Conservation (phyloP, 2,329 filamentous ascomycete species). For the Talaromyces rugulosus region DNA sequence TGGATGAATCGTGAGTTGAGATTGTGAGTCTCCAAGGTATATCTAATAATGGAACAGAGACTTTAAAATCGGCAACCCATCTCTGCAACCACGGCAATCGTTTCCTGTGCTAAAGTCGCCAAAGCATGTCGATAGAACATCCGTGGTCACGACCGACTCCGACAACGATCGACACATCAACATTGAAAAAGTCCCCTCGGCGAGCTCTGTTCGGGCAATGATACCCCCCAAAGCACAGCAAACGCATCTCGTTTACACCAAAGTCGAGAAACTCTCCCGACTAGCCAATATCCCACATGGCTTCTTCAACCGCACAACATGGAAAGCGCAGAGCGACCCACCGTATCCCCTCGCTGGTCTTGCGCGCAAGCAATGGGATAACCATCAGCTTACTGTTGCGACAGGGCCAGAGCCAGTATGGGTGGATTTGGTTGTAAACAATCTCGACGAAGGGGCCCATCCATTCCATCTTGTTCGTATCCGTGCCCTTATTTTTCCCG, state of each 20-base stretch:
- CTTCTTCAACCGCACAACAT: slow-evolving; percentile 48
- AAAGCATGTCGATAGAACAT: neutral
- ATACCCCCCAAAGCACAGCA: slow-evolving; percentile 31
- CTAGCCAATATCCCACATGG: slow-evolving; percentile 42
- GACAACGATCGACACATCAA: slow-evolving; percentile 15
- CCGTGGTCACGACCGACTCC: neutral
- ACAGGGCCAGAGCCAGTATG: slow-evolving; percentile 25
- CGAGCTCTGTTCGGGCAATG: slow-evolving; percentile 21
- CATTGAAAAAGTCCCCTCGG: slow-evolving; percentile 23
- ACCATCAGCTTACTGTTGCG: slow-evolving; percentile 36
- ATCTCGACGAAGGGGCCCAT: slow-evolving; percentile 48
- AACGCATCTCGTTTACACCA: slow-evolving; percentile 45
- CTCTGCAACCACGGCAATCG: slow-evolving; percentile 34
- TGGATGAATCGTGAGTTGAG: slow-evolving; percentile 34
- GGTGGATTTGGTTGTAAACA: slow-evolving; percentile 49
- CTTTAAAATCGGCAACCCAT: slow-evolving; percentile 45
- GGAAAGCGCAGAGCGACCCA: slow-evolving; percentile 35
- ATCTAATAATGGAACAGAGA: slow-evolving; percentile 21
- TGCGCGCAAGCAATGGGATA: slow-evolving; percentile 36
- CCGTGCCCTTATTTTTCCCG: slow-evolving; percentile 33
- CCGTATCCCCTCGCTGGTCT: slow-evolving; percentile 31
- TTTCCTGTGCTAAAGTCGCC: slow-evolving; percentile 26
- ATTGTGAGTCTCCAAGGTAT: slow-evolving; percentile 3
- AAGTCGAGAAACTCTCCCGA: slow-evolving; percentile 42
- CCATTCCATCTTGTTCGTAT: slow-evolving; percentile 47